Evolutionary conservation across 2,329 filamentous ascomycete genomes (phyloP), one percentile per base, ranked within the genome.

Genomic region (Lecanoromycetidae sp.): DNA sequence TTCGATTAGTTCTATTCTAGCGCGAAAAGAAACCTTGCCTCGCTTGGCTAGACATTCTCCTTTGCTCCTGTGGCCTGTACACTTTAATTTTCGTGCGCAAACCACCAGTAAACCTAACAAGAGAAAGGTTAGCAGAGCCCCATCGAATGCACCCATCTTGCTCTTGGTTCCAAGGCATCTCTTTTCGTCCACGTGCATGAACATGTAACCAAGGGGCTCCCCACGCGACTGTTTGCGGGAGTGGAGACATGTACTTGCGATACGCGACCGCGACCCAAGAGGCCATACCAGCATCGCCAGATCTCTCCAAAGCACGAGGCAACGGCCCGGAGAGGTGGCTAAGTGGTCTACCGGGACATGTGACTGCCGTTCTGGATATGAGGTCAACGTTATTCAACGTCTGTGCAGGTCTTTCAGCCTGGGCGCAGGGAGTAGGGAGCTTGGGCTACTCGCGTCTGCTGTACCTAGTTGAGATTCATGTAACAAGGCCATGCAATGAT

Each of bases 251-350:
- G 26, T 37, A 44, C 35, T 51, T 25, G 49, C 51, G 51, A 53
- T n/a, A 53, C 26, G 45, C 51, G 51, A 51, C 51, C 26, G 45
- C 51, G 51, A 51, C 51, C 23, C 7, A 43, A 32, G 17, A 46
- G 40, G 17, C 35, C 27, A 13, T 25, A 19, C 29, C 46, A n/a
- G n/a, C n/a, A n/a, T n/a, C n/a, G n/a, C n/a, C n/a, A 40, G 34
- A 38, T 44, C 20, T 39, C 23, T n/a, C 17, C 20, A 4, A 32
- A 33, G 32, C 44, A 48, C 44, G 44, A 48, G 44, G 49, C 22
- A 33, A 47, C 44, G 48, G 32, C 38, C 44, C 38, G 48, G 12
- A 27, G 13, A 35, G 37, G 27, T 19, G 15, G 10, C 22, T 15
- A 41, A 34, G 9, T 26, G 29, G 27, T 25, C 17, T n/a, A 17